Base-by-base conservation (phyloP, 2,329 filamentous ascomycete species). In the Talaromyces sp. region DNA sequence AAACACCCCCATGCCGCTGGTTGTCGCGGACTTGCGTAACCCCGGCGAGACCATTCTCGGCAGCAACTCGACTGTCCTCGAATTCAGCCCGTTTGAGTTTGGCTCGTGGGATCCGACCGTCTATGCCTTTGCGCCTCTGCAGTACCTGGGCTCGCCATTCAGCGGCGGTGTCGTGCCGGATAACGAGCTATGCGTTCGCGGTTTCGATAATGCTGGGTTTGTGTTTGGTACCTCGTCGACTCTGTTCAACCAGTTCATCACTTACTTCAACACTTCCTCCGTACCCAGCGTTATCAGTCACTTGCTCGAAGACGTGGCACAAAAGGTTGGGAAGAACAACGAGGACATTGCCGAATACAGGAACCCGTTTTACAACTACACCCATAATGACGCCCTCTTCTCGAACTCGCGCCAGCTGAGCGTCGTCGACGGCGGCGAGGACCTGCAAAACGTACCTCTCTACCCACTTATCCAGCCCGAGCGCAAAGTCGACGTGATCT, bases 181-280 rank as follows among this genome's bases (percentile, higher is more conserved):
- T 10, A 73, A 81, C 60, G 82, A 84, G 51, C 72, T 77, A 31
- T 96, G 93, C 70, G 83, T 96, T 16, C 81, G 83, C 7, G 93
- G 93, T 0, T 92, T 92, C 65, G 93, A 96, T 75, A 92, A 92
- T 68, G 84, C 85, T 28, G 91, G 91, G 6, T 96, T 85, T 70
- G 80, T 96, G 30, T 92, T 96, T 86, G 92, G 92, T 57, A 96
- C 92, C 0, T 92, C 89, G 27, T 91, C 88, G 1, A 89, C 90
- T 0, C 82, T 96, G 1, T 96, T 96, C 82, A 96, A 96, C 77
- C 81, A 87, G 68, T 84, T 90, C 68, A 76, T 96, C 18, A 80
- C 92, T 3, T 76, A 85, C 10, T 79, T 94, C 60, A 83, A 91
- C 65, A 74, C 81, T 1, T 72, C 78, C 0, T 75, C 82, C 36